Base-by-base conservation (phyloP, 208 protist genomes). In the Trichomonas vaginalis region DNA sequence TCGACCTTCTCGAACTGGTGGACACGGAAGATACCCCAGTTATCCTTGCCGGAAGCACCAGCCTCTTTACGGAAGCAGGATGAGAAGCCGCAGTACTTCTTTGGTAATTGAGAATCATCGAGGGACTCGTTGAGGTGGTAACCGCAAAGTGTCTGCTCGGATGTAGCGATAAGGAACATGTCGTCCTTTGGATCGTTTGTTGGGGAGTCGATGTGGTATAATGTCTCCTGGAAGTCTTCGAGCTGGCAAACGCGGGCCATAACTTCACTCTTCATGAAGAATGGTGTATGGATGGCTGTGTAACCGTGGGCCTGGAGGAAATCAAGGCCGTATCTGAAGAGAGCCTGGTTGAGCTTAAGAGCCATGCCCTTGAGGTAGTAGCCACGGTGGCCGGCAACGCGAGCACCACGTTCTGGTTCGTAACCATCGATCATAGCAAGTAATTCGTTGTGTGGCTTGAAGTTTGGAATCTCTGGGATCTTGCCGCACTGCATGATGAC, bases 91-190 rank as follows among this genome's bases (percentile, higher is more conserved):
- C 98, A 98, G 97, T 99, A 99, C 14, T 87, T 92, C 48, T 96
- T 96, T 47, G 97, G 97, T n/a, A 98, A 96, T 15, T 97, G 95
- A 92, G 96, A 96, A 56, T 98, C 97, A 21, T 98, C 97, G 86
- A 99, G 98, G 98, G 98, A 99, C 96, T 98, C 98, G 87, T 98
- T 97, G 4, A 96, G 96, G 97, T 99, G 99, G 96, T 98, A 99
- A 17, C 98, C 98, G 96, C 98, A 98, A 95, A 99, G 98, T 82
- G 99, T 98, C 97, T 99, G 99, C 97, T 99, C 99, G 95, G 98
- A 99, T 51, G 99, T 99, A 51, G 99, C 99, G 97, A 99, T 99
- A 23, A 99, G 98, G 97, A 99, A 99, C 98, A 99, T 99, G 80
- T 99, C 99, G 39, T 95, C 82, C 8, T 51, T 48, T 51, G 61